A percentile compares a stretch with the other conserved stretches of the same genome.
Evolutionary conservation across 768 basidiomycete species (phyloP).

Genomic region (Pulveroboletus sp.): DNA sequence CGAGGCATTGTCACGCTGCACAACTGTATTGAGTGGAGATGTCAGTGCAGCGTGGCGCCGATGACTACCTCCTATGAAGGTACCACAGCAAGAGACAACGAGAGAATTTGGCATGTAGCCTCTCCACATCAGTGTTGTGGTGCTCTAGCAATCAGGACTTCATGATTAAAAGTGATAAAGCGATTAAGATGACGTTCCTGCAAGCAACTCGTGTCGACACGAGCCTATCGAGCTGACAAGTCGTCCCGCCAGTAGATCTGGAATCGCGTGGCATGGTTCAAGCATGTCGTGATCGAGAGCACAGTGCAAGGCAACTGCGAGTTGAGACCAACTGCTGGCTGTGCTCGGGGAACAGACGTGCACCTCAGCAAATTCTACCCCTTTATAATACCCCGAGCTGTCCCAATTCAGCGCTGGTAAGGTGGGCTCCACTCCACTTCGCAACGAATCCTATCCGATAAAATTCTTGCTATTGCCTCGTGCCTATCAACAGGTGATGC

Average conservation of each 20-base stretch:
- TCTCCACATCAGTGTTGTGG: constrained; percentile 10
- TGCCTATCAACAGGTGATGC: constrained; percentile 20
- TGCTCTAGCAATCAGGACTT: constrained; percentile 10
- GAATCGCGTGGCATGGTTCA: constrained; percentile 14
- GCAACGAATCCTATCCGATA: background rate
- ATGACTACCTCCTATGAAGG: background rate
- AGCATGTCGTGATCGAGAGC: constrained; percentile 16
- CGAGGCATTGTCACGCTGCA: constrained; percentile 1
- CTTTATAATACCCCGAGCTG: constrained; percentile 16
- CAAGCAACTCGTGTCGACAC: background rate
- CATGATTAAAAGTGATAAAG: constrained; percentile 26
- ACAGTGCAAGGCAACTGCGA: background rate
- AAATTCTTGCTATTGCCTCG: constrained; percentile 16
- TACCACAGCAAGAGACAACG: constrained; percentile 1
- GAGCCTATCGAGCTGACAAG: background rate
- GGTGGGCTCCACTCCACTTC: background rate
- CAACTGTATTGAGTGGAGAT: constrained; percentile 11
- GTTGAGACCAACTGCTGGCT: background rate
- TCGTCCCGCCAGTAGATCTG: constrained; percentile 1
- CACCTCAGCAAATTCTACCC: background rate
- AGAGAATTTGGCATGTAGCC: constrained; percentile 12
- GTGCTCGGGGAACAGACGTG: constrained; percentile 5
- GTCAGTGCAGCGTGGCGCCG: constrained; percentile 3
- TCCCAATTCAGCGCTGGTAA: constrained; percentile 7
- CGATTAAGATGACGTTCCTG: constrained; percentile 2